A percentile compares a stretch with the other conserved stretches of the same genome.
Conservation (phyloP, 1,284 basidiomycete genomes). For the Sphagnurus paluster region DNA sequence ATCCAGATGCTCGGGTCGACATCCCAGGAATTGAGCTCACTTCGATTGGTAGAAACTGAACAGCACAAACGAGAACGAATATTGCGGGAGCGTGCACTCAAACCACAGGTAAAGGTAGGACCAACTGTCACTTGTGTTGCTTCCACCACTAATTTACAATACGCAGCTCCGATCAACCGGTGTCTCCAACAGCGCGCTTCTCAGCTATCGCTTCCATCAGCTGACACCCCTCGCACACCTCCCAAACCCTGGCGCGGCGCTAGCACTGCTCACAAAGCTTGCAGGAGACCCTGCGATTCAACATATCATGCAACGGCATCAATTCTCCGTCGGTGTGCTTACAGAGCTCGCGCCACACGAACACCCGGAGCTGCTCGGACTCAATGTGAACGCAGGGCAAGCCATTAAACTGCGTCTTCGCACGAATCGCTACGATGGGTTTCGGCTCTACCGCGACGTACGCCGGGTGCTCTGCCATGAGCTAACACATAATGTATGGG, state of each 20-base stretch:
- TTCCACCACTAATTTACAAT: not conserved
- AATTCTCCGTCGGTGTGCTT: constrained; percentile 62
- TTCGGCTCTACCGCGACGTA: constrained; percentile 63
- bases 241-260: constrained; percentile 58
- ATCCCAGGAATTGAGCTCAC: constrained; percentile 48
- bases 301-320: constrained; percentile 68
- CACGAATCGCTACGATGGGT: constrained; percentile 72
- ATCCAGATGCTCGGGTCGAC: constrained; percentile 71
- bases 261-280: constrained; percentile 52
- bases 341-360: constrained; percentile 79
- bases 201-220: constrained; percentile 61
- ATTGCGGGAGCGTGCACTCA: constrained; percentile 55
- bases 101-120: constrained; percentile 58
- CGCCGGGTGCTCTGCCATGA: constrained; percentile 75
- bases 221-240: constrained; percentile 63
- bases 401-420: constrained; percentile 66
- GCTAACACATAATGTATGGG: constrained; percentile 72
- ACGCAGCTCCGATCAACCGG: constrained; percentile 51
- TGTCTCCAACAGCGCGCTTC: constrained; percentile 34
- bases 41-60: constrained; percentile 59
- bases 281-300: constrained; percentile 68
- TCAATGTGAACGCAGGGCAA: constrained; percentile 66
- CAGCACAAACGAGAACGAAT: constrained; percentile 56
- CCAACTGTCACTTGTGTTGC: not conserved
- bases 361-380: constrained; percentile 66